These are phyloP conservation scores for Mycosarcoma mackinlayi DNA, from an alignment of 1,284 basidiomycete species.

Conservation along the genomic window DNA sequence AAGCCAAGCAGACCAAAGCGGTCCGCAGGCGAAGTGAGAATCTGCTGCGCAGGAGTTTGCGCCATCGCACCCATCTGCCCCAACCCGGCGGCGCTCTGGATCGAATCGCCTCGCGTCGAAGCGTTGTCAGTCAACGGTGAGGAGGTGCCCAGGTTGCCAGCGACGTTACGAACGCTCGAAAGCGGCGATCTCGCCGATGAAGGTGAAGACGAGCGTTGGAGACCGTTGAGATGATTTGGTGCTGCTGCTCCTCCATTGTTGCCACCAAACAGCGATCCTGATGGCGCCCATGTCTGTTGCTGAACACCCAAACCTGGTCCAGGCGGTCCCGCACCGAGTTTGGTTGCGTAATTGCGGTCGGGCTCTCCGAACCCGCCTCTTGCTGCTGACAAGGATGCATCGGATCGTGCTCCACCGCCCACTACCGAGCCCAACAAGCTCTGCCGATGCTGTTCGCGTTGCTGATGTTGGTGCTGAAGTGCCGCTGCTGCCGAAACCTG, in stretches of 20 bases:
- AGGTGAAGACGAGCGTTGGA: constrained; percentile 41
- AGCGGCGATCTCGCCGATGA: constrained; percentile 47
- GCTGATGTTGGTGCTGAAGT: constrained; percentile 59
- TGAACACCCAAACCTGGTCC: constrained; percentile 42
- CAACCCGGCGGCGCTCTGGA: constrained; percentile 9
- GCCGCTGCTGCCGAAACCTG: constrained; percentile 62
- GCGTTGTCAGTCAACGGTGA: constrained; percentile 44
- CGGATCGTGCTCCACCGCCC: constrained; percentile 33
- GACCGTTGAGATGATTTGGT: constrained; percentile 48
- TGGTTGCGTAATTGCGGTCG: constrained; percentile 58
- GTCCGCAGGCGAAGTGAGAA: constrained; percentile 91
- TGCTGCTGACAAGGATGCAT: constrained; percentile 55
- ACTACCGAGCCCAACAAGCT: constrained; percentile 47
- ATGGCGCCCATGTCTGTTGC: constrained; percentile 51
- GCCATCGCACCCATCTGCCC: constrained; percentile 44
- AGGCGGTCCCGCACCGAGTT: constrained; percentile 44
- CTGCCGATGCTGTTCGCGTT: constrained; percentile 57
- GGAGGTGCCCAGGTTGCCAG: constrained; percentile 35
- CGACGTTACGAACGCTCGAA: constrained; percentile 38
- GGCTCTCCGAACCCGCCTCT: constrained; percentile 60
- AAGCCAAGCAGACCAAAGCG: constrained; percentile 92
- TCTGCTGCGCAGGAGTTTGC: constrained; percentile 86
- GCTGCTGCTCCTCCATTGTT: constrained; percentile 20
- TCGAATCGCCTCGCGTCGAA: constrained; percentile 27
- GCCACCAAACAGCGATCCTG: constrained; percentile 36